Percentiles rank a stretch among this genome's conserved stretches.
Conservation (phyloP, 352 stramenopile genomes). For the Sclerospora graminicola region DNA sequence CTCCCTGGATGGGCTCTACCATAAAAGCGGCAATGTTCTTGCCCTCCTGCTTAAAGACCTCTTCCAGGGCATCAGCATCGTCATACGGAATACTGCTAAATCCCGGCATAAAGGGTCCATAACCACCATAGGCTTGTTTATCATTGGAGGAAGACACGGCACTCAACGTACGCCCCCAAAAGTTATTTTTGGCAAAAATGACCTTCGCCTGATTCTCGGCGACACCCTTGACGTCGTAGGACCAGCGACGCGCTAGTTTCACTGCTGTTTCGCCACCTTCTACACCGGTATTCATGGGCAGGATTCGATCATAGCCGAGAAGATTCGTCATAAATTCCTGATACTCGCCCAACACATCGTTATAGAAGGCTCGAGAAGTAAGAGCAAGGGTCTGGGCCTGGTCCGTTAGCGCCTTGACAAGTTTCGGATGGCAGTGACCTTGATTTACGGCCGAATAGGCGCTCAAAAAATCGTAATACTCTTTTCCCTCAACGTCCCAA, state of each 20-base stretch:
- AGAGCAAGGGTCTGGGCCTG: constrained; percentile 94
- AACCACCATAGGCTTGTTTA: constrained; percentile 75
- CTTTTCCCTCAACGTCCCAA: constrained; percentile 93
- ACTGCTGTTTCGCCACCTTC: constrained; percentile 98
- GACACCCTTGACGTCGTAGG: constrained; percentile 97
- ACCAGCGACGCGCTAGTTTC: constrained; percentile 94
- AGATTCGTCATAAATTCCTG: constrained; percentile 94
- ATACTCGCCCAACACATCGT: constrained; percentile 95
- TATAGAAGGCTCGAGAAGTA: constrained; percentile 98
- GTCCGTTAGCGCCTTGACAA: constrained; percentile 89
- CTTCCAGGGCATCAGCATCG: constrained; percentile 84
- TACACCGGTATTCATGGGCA: constrained; percentile 99
- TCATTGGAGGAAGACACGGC: constrained; percentile 94
- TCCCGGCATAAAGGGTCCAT: constrained; percentile 97
- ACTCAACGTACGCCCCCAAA: constrained; percentile 97
- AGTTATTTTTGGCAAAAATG: constrained; percentile 97
- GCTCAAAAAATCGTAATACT: constrained; percentile 98
- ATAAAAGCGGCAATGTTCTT: constrained; percentile 96
- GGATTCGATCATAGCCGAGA: constrained; percentile 95
- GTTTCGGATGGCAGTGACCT: constrained; percentile 97
- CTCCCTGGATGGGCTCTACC: constrained; percentile 99
- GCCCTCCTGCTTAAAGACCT: constrained; percentile 64
- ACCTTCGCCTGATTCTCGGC: constrained; percentile 85
- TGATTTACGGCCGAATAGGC: constrained; percentile 89
- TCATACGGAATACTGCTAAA: constrained; percentile 92